Base-by-base conservation (phyloP, 345 rosid genomes). In the Carallia pectinifolia region DNA sequence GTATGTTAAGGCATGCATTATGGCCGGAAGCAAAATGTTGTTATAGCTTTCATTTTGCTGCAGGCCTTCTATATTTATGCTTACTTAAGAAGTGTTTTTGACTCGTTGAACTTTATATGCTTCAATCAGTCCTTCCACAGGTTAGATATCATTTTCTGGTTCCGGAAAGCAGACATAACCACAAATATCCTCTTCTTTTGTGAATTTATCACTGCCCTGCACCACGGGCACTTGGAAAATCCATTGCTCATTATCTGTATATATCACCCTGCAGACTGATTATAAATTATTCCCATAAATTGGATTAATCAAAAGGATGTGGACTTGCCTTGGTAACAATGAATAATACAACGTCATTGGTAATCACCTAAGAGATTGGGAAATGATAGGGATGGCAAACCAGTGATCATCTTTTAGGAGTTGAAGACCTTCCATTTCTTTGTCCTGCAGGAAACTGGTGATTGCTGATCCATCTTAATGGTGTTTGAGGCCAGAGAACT, bases 381-480 rank as follows among this genome's bases (percentile, higher is more conserved):
- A 83, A 13, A 81, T 59, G 40, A 81, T 64, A 0, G 89, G 89
- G 76, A 83, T 82, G 58, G 73, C 82, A 58, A 68, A 61, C 88
- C 88, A 86, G 44, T 83, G 81, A 31, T 76, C 77, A 38, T 86
- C 85, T 74, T 80, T 86, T 2, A 67, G 70, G 40, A 85, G 39
- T 67, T 85, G 88, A 71, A 81, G 85, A 13, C 93, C 84, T 83
- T 79, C 83, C 0, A 83, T 85, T 53, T 85, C 76, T 72, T 81
- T 79, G 73, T 88, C 89, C 3, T 79, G 88, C 67, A 83, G 68
- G 6, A 85, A 76, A 59, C 83, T 58, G 62, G 90, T 85, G 61
- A 86, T 75, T 60, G 71, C 81, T 18, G 93, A 78, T 58, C 82
- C 89, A 81, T 85, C 90, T 6, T 87, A 72, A 50, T 85, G 90